Percentiles rank a stretch among this genome's conserved stretches.
These are phyloP conservation scores for Aureobasidium sp. DNA, from an alignment of 2,329 filamentous ascomycete genomes.

Conservation along the genomic window DNA sequence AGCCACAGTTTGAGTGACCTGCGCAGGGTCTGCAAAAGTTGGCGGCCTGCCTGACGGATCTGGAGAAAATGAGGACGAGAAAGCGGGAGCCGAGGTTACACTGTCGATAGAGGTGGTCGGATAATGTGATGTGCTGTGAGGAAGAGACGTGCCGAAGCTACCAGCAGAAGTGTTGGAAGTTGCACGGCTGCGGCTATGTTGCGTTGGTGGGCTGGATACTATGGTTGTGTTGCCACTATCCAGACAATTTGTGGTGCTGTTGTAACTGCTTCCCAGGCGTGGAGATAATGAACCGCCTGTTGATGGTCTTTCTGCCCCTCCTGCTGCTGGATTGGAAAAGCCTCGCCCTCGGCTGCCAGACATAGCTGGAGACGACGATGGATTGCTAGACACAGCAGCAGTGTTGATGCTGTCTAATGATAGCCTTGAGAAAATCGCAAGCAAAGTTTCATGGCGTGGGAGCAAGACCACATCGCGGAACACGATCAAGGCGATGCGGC, in stretches of 20 bases:
- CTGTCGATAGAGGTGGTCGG: conserved; percentile 17
- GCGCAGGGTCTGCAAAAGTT: conserved; percentile 38
- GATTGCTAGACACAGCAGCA: conserved; percentile 26
- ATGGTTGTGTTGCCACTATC: conserved; percentile 57
- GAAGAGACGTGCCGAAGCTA: conserved; percentile 34
- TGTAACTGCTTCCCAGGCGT: conserved; percentile 61
- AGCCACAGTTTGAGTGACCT: conserved; percentile 89
- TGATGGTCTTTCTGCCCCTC: conserved; percentile 34
- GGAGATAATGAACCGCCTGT: conserved; percentile 70
- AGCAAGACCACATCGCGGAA: conserved; percentile 87
- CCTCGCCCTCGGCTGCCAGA: conserved; percentile 18
- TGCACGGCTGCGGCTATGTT: conserved; percentile 58
- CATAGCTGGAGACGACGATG: conserved; percentile 15
- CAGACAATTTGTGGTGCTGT: conserved; percentile 60
- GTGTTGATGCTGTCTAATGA: conserved; percentile 65
- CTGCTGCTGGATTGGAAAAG: conserved; percentile 23
- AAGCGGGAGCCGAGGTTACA: neutral
- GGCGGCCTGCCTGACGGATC: conserved; percentile 8
- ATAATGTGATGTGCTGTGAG: conserved; percentile 23
- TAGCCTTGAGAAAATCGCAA: conserved; percentile 81
- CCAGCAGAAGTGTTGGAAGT: conserved; percentile 68
- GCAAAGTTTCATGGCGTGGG: conserved; percentile 79
- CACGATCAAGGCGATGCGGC: conserved; percentile 76
- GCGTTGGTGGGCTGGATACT: conserved; percentile 30
- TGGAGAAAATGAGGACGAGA: conserved; percentile 13